phyloP scores from a whole-genome alignment of 2,329 filamentous ascomycete genomes.

The Diaporthe citri region DNA sequence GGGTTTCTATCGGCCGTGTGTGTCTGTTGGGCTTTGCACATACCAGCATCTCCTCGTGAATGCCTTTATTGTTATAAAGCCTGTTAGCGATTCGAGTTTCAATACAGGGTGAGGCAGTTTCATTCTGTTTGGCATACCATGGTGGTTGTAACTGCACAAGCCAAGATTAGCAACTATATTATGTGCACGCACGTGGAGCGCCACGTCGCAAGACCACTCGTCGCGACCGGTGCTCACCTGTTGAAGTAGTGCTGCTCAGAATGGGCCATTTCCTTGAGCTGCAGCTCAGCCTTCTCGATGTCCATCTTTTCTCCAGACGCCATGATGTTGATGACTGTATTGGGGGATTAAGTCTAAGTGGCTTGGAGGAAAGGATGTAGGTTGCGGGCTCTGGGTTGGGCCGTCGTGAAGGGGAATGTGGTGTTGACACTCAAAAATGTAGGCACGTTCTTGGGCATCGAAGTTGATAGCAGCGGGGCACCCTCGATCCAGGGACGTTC shows the following conservation, averaged over 20 bases:
- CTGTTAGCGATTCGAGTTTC: conserved; percentile 35
- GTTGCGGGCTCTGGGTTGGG: no score
- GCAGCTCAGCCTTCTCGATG: conserved; percentile 70
- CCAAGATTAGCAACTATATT: conserved; percentile 1
- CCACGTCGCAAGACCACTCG: conserved; percentile 29
- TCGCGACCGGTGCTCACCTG: conserved; percentile 70
- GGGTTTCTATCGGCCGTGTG: conserved; percentile 7
- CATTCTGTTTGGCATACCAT: conserved; percentile 72
- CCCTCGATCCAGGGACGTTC: conserved; percentile 23
- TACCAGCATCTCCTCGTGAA: conserved; percentile 98
- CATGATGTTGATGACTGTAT: conserved; percentile 50
- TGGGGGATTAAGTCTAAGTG: background rate
- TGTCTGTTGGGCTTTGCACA: conserved; percentile 54
- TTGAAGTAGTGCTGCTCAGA: conserved; percentile 99
- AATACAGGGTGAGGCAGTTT: conserved; percentile 12
- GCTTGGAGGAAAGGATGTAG: background rate
- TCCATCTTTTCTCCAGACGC: conserved; percentile 66
- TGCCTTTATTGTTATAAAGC: conserved; percentile 67
- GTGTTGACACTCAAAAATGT: conserved; percentile 4
- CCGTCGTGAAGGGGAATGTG: background rate
- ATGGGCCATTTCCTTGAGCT: conserved; percentile 83
- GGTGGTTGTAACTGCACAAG: conserved; percentile 88
- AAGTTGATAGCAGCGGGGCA: conserved; percentile 17
- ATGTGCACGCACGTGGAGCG: background rate
- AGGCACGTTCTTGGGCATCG: background rate